phyloP scores from a whole-genome alignment of 345 rosid species.

The Salix koriyanagi region DNA sequence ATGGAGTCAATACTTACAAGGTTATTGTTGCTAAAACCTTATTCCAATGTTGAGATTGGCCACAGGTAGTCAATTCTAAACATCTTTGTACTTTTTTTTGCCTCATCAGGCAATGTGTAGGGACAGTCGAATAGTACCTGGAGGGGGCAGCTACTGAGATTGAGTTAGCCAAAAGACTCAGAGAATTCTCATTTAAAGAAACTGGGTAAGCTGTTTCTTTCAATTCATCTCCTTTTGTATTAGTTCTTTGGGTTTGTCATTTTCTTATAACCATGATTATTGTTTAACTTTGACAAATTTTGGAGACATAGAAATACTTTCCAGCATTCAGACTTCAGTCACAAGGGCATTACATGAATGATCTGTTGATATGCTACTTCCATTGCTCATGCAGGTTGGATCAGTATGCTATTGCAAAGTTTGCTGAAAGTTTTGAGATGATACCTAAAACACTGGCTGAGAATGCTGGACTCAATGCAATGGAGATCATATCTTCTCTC shows the following conservation, averaged over 20 bases:
- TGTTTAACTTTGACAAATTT: background rate
- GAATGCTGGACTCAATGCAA: slow-evolving; percentile 92
- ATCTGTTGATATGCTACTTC: background rate
- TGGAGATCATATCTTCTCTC: slow-evolving; percentile 87
- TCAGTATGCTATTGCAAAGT: slow-evolving; percentile 89
- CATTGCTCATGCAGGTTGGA: slow-evolving; percentile 63
- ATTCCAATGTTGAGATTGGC: background rate
- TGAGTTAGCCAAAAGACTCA: slow-evolving; percentile 87
- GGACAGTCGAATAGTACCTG: slow-evolving; percentile 89
- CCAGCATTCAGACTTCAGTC: background rate
- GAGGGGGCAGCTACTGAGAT: slow-evolving; percentile 97
- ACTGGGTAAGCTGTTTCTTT: slow-evolving; percentile 56
- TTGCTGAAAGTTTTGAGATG: slow-evolving; percentile 98
- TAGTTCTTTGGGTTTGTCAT: background rate
- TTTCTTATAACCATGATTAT: background rate
- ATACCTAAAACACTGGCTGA: slow-evolving; percentile 85
- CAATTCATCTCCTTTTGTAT: background rate
- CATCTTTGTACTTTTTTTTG: background rate
- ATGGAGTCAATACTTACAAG: slow-evolving; percentile 98
- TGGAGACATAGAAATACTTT: background rate
- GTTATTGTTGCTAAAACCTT: slow-evolving; percentile 33
- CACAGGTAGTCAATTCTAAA: background rate
- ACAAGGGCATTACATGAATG: background rate
- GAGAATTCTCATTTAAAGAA: slow-evolving; percentile 86
- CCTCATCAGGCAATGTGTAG: slow-evolving; percentile 86